phyloP scores from a whole-genome alignment of 768 basidiomycete genomes.

The Hericium rajendrae region DNA sequence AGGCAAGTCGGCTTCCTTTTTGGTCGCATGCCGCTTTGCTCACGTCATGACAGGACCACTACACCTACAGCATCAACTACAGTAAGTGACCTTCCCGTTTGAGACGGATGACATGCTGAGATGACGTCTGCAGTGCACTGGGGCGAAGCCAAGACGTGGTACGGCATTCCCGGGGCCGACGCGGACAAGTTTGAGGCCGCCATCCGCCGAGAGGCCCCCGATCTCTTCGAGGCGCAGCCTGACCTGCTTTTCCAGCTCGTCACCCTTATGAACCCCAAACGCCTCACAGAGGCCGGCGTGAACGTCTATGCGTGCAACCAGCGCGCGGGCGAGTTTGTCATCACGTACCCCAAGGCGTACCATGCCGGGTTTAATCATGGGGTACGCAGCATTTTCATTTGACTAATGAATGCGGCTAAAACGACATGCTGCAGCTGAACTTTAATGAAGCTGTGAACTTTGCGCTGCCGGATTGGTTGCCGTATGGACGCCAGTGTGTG shows the following conservation, averaged over 20 bases:
- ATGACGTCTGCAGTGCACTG: constrained; percentile 67
- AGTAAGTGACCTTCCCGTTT: constrained; percentile 39
- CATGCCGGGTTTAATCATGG: constrained; percentile 99
- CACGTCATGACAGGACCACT: constrained; percentile 65
- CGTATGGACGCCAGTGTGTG: constrained; percentile 80
- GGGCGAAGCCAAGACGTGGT: constrained; percentile 99
- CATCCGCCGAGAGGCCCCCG: constrained; percentile 90
- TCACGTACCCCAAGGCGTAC: constrained; percentile 96
- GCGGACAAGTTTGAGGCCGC: constrained; percentile 95
- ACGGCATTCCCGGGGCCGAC: constrained; percentile 92
- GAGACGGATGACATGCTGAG: constrained; percentile 2
- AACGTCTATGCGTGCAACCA: constrained; percentile 93
- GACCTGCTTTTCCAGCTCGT: constrained; percentile 96
- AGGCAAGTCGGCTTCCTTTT: constrained; percentile 36
- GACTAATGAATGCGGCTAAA: constrained; percentile 3
- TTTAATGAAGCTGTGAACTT: constrained; percentile 99
- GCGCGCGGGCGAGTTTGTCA: constrained; percentile 92
- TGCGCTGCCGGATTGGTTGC: constrained; percentile 91
- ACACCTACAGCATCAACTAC: constrained; percentile 93
- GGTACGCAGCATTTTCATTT: constrained; percentile 37
- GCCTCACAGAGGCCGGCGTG: constrained; percentile 80
- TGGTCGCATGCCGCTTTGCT: background rate
- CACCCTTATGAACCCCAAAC: constrained; percentile 91
- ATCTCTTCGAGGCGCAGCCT: constrained; percentile 95
- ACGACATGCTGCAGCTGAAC: constrained; percentile 54